A percentile compares a stretch with the other conserved stretches of the same genome.
Conservation (phyloP, 805 yeast genomes). For the Lachancea thermotolerans region DNA sequence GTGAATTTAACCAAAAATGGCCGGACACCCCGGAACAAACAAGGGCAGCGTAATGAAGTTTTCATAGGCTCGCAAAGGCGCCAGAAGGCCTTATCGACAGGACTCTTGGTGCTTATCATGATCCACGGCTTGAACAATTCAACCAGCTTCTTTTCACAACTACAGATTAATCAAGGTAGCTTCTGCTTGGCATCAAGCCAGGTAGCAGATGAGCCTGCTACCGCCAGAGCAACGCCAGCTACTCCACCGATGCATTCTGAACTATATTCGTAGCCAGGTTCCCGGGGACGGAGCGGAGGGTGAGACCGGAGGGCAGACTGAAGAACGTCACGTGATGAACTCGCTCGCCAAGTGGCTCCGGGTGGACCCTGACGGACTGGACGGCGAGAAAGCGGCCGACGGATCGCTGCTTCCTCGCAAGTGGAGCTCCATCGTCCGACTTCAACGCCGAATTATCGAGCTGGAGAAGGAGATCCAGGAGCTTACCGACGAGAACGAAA, state of each 20-base stretch:
- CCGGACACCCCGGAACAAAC: no score
- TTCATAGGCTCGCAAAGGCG: no score
- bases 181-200: not conserved
- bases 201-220: constrained; percentile 2
- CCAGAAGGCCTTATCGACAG: no score
- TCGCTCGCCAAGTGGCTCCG: constrained; percentile 6
- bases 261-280: constrained; percentile 14
- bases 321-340: constrained; percentile 1
- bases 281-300: not conserved
- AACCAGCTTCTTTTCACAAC: not conserved
- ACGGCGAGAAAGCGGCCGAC: not conserved
- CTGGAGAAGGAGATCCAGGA: constrained; percentile 53
- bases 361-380: constrained; percentile 7
- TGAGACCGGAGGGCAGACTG: not conserved
- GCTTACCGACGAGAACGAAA: constrained; percentile 39
- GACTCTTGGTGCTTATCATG: no score
- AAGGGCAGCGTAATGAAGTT: no score
- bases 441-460: constrained; percentile 68
- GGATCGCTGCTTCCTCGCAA: constrained; percentile 38
- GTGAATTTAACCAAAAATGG: no score
- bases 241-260: constrained; percentile 13
- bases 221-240: constrained; percentile 11
- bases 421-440: constrained; percentile 78
- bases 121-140: no score
- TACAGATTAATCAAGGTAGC: not conserved